A percentile compares a stretch with the other conserved stretches of the same genome.
phyloP scores from a whole-genome alignment of 1,284 basidiomycete genomes.

The Rhodofomes roseus region DNA sequence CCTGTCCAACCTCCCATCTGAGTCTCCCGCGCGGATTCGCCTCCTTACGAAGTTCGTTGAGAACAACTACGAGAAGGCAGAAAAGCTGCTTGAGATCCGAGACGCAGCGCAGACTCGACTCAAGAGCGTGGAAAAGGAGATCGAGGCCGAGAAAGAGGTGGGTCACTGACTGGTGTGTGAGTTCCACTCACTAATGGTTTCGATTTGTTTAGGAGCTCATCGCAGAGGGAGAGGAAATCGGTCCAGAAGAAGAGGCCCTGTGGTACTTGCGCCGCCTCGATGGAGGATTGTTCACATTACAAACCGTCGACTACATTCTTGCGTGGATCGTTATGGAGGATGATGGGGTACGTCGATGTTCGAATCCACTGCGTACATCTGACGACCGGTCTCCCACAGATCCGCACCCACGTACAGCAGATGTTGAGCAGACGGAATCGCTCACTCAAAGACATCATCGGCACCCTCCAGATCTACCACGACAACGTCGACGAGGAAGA shows the following conservation, averaged over 20 bases:
- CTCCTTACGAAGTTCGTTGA: conserved; percentile 94
- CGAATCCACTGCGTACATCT: neutral
- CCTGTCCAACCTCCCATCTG: conserved; percentile 86
- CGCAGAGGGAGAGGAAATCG: conserved; percentile 56
- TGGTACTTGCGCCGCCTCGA: conserved; percentile 86
- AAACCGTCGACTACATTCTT: conserved; percentile 89
- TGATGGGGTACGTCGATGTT: conserved; percentile 71
- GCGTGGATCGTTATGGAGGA: conserved; percentile 99
- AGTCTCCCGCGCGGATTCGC: conserved; percentile 78
- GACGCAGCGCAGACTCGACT: conserved; percentile 65
- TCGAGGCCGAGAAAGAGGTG: conserved; percentile 66
- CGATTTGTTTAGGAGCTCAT: conserved; percentile 32
- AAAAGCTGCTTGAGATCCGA: conserved; percentile 87
- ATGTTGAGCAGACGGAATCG: conserved; percentile 74
- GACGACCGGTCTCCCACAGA: conserved; percentile 38
- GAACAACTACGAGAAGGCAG: conserved; percentile 86
- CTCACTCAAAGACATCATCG: conserved; percentile 61
- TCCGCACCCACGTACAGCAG: conserved; percentile 67
- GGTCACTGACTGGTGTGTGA: conserved; percentile 7
- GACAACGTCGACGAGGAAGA: conserved; percentile 68
- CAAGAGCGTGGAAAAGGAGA: conserved; percentile 55
- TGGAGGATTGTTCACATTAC: conserved; percentile 84
- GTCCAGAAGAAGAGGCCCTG: conserved; percentile 64
- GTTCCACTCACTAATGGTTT: neutral
- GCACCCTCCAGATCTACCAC: conserved; percentile 62